These are phyloP conservation scores for Lichtheimia ramosa DNA, from an alignment of 371 early-diverging fungal genomes.

Conservation along the genomic window DNA sequence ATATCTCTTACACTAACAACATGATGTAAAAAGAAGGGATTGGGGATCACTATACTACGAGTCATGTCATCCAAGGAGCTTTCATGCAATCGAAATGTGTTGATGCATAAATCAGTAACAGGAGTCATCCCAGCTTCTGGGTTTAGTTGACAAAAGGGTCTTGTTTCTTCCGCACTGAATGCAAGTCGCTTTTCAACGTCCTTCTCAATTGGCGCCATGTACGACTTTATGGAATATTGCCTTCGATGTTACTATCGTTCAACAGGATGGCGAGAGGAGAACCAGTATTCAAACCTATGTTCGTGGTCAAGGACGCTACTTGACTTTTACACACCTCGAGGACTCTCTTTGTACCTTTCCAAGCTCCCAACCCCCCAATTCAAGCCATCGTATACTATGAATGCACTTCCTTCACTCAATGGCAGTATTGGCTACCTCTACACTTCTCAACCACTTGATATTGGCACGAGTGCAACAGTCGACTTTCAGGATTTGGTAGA, in stretches of 20 bases:
- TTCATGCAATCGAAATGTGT: too few relatives aligned
- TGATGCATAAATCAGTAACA: too few relatives aligned
- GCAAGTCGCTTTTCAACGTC: too few relatives aligned
- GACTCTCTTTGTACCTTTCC: constrained; percentile 69
- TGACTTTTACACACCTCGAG: constrained; percentile 77
- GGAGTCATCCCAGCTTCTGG: neutral
- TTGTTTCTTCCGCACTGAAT: too few relatives aligned
- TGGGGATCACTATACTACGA: too few relatives aligned
- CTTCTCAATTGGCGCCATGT: constrained; percentile 37
- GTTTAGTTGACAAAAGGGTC: neutral
- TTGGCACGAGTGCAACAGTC: constrained; percentile 63
- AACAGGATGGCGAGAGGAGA: constrained; percentile 77
- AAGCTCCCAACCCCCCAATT: constrained; percentile 75
- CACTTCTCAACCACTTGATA: constrained; percentile 68
- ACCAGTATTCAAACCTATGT: constrained; percentile 77
- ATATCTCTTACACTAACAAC: too few relatives aligned
- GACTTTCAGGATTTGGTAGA: constrained; percentile 61
- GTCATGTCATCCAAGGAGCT: too few relatives aligned
- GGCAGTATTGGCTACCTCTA: constrained; percentile 84
- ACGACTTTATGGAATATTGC: constrained; percentile 85
- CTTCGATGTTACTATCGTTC: constrained; percentile 75
- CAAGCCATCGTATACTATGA: constrained; percentile 76
- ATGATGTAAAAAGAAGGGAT: too few relatives aligned
- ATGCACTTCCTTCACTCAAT: constrained; percentile 64
- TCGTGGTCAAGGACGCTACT: constrained; percentile 72